Percentiles rank a stretch among this genome's conserved stretches.
These are phyloP conservation scores for Chlorella variabilis DNA, from an alignment of 163 green algal genomes.

Conservation along the genomic window DNA sequence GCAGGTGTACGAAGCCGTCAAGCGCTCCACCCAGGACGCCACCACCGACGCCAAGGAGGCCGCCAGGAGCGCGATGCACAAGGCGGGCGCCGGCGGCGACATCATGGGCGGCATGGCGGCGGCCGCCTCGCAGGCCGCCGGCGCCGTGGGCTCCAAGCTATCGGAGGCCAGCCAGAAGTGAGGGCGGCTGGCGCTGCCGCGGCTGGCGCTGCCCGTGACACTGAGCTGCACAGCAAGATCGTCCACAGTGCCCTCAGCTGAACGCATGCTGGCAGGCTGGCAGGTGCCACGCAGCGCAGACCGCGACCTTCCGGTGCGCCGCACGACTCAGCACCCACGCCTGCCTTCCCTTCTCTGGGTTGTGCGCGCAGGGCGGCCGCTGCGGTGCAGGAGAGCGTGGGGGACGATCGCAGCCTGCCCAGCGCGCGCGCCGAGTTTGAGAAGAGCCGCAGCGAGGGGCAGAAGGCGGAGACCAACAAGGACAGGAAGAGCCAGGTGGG, in stretches of 20 bases:
- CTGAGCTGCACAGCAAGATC: too few relatives aligned
- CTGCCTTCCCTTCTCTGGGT: too few relatives aligned
- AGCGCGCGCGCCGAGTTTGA: conserved; percentile 11
- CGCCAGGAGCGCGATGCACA: background rate
- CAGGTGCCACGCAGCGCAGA: too few relatives aligned
- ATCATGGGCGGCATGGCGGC: too few relatives aligned
- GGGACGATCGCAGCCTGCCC: background rate
- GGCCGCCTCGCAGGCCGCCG: background rate
- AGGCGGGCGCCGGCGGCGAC: background rate
- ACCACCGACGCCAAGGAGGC: conserved; percentile 17
- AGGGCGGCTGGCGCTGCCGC: background rate
- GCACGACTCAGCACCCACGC: too few relatives aligned
- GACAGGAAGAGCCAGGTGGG: conserved; percentile 38
- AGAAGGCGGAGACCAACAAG: conserved; percentile 12
- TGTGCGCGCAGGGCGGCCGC: conserved; percentile 1
- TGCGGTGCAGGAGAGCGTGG: background rate
- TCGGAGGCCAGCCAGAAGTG: background rate
- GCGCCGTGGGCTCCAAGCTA: background rate
- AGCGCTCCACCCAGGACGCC: conserved; percentile 14
- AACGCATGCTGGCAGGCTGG: too few relatives aligned
- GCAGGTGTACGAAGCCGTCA: conserved; percentile 24
- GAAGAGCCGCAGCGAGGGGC: conserved; percentile 1
- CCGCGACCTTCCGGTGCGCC: too few relatives aligned
- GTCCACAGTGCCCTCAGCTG: background rate
- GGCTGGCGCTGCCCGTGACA: background rate